Conservation (phyloP, 2,329 filamentous ascomycete species). For the Colletotrichum higginsianum region DNA sequence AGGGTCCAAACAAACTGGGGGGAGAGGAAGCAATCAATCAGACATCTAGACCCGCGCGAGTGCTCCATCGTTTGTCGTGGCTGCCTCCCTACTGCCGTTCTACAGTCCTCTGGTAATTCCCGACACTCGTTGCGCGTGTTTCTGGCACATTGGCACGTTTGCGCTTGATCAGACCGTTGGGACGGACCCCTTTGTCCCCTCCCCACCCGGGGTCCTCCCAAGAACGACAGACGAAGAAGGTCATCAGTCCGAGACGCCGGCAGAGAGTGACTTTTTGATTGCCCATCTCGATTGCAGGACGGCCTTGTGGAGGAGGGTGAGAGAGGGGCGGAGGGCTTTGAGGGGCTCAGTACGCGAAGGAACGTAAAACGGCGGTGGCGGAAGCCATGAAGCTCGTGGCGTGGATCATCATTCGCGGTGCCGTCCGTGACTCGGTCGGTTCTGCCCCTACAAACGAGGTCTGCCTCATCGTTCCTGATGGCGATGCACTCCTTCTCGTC, state of each 20-base stretch:
- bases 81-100: background rate
- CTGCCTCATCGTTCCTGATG: background rate
- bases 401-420: background rate
- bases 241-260: conserved; percentile 42
- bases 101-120: too few species aligned
- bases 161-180: conserved; percentile 6
- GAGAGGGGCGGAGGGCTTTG: too few species aligned
- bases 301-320: conserved; percentile 14
- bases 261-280: conserved; percentile 31
- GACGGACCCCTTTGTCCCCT: background rate
- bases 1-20: conserved; percentile 30
- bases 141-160: background rate
- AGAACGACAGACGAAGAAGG: background rate
- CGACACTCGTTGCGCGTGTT: background rate
- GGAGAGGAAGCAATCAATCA: conserved; percentile 24
- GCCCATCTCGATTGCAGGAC: conserved; percentile 36
- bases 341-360: too few species aligned
- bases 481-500: background rate
- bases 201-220: background rate
- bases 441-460: background rate
- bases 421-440: background rate
- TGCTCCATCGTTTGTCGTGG: conserved; percentile 8
- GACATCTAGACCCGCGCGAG: conserved; percentile 11
- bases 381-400: conserved; percentile 23
- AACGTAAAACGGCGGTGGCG: conserved; percentile 21